These are phyloP conservation scores for Candida gorgasii DNA, from an alignment of 805 yeast species.

Conservation along the genomic window DNA sequence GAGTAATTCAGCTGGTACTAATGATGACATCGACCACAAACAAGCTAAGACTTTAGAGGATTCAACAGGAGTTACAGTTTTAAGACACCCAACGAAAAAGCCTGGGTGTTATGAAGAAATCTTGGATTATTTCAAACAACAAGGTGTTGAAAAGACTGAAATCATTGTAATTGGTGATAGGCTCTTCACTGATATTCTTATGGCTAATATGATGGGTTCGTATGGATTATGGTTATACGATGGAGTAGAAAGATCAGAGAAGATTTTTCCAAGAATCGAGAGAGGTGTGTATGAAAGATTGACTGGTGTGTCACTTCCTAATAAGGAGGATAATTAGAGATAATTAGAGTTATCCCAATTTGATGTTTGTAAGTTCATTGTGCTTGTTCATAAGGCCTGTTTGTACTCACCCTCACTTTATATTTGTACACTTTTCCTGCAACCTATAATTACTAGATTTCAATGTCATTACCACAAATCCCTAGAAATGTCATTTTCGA, in stretches of 20 bases:
- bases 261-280: conserved; percentile 55
- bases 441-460: too few relatives aligned
- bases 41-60: conserved; percentile 66
- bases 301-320: background rate
- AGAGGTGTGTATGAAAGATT: conserved; percentile 34
- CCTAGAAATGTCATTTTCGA: conserved; percentile 9
- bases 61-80: conserved; percentile 66
- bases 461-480: conserved; percentile 8
- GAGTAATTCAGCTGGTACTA: conserved; percentile 91
- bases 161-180: conserved; percentile 91
- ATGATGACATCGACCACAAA: conserved; percentile 59
- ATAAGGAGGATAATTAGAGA: background rate
- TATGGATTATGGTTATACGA: conserved; percentile 79
- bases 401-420: too few relatives aligned
- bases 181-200: conserved; percentile 83
- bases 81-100: conserved; percentile 73
- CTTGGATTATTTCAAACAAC: conserved; percentile 52
- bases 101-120: conserved; percentile 81
- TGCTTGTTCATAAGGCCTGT: too few relatives aligned
- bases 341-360: too few relatives aligned
- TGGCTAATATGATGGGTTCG: conserved; percentile 94
- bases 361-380: too few relatives aligned
- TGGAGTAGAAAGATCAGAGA: conserved; percentile 64
- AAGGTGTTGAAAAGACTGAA: conserved; percentile 49
- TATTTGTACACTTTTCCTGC: too few relatives aligned